These are phyloP conservation scores for Emmonsiellopsis sp. DNA, from an alignment of 2,329 filamentous ascomycete genomes.

Conservation along the genomic window DNA sequence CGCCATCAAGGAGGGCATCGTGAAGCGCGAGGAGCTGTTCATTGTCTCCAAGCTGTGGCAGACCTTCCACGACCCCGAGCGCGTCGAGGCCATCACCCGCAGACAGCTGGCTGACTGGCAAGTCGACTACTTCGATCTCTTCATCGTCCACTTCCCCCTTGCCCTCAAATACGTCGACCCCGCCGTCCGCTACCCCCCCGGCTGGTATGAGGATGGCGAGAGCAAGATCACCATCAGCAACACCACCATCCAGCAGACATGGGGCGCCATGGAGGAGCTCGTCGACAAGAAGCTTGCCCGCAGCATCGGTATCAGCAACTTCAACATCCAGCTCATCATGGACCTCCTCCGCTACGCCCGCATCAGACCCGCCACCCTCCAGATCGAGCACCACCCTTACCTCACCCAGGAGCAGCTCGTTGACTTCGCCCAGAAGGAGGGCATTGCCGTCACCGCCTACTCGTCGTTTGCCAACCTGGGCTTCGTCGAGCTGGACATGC, in stretches of 20 bases:
- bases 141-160: slow-evolving; percentile 82
- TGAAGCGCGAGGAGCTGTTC: slow-evolving; percentile 81
- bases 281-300: slow-evolving; percentile 59
- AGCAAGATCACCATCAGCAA: slow-evolving; percentile 55
- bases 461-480: slow-evolving; percentile 72
- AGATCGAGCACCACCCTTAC: slow-evolving; percentile 89
- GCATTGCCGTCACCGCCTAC: slow-evolving; percentile 71
- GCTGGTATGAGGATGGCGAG: slow-evolving; percentile 61
- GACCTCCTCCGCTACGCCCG: slow-evolving; percentile 71
- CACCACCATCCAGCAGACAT: slow-evolving; percentile 71
- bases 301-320: slow-evolving; percentile 76
- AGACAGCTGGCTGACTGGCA: slow-evolving; percentile 76
- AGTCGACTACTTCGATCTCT: slow-evolving; percentile 83
- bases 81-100: slow-evolving; percentile 64
- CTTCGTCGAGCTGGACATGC: slow-evolving; percentile 69
- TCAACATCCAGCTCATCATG: slow-evolving; percentile 67
- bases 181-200: slow-evolving; percentile 66
- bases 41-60: slow-evolving; percentile 92
- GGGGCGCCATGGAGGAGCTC: slow-evolving; percentile 68
- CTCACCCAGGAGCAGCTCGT: slow-evolving; percentile 66
- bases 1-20: slow-evolving; percentile 71
- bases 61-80: slow-evolving; percentile 74
- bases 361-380: slow-evolving; percentile 65
- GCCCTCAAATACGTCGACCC: slow-evolving; percentile 80
- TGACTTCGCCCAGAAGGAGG: slow-evolving; percentile 58